A percentile compares a stretch with the other conserved stretches of the same genome.
phyloP scores from a whole-genome alignment of 345 rosid species.

The Eucalyptus sideroxylon region DNA sequence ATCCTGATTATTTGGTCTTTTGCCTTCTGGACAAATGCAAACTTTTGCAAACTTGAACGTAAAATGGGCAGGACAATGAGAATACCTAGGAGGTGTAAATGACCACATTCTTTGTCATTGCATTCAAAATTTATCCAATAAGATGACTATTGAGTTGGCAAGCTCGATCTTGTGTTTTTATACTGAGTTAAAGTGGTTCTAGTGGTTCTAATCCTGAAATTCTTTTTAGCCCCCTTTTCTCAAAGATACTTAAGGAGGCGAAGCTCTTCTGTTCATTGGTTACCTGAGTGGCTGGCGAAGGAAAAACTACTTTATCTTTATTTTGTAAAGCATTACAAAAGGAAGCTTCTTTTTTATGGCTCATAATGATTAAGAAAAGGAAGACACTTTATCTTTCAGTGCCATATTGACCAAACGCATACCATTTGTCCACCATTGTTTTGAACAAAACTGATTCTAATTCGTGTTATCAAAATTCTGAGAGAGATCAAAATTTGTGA shows the following conservation, averaged over 20 bases:
- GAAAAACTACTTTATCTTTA: neutral
- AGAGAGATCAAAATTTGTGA: neutral
- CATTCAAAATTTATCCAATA: neutral
- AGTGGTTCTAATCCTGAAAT: neutral
- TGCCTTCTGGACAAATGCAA: neutral
- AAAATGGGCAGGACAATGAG: neutral
- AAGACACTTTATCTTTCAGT: neutral
- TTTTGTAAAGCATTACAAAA: neutral
- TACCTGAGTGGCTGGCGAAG: neutral
- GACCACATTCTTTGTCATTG: neutral
- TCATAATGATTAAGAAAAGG: neutral
- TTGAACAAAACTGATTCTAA: neutral
- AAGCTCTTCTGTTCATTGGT: neutral
- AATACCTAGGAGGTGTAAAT: neutral
- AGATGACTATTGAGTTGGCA: neutral
- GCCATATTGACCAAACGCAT: neutral
- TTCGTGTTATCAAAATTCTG: neutral
- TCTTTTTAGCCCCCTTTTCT: neutral
- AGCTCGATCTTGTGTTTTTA: neutral
- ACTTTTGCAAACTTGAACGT: neutral
- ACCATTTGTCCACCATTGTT: neutral
- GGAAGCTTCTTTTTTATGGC: neutral
- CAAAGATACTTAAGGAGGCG: neutral
- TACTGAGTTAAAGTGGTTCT: neutral
- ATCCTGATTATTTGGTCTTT: neutral